Conservation (phyloP, 2,329 filamentous ascomycete genomes). For the Botryotinia calthae region DNA sequence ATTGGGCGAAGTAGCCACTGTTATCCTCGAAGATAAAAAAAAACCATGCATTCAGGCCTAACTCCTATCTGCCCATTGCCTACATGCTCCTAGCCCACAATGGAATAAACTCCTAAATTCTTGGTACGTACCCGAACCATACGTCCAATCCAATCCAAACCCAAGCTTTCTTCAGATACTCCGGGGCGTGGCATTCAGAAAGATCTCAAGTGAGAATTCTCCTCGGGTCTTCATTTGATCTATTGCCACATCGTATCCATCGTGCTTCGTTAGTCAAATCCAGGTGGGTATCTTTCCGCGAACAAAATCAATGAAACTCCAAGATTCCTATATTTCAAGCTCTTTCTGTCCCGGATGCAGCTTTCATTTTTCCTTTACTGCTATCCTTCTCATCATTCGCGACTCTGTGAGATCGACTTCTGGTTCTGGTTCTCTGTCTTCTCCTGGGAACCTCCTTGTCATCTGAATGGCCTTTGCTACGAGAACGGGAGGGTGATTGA, state of each 20-base stretch:
- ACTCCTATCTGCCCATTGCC: background rate
- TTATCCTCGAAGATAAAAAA: background rate
- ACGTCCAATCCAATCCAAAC: too few species aligned
- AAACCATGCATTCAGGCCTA: background rate
- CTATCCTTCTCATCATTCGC: slow-evolving; percentile 7
- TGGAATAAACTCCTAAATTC: background rate
- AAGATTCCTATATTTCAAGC: background rate
- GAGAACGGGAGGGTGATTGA: slow-evolving; percentile 27
- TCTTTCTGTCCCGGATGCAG: background rate
- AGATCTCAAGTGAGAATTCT: slow-evolving; percentile 1
- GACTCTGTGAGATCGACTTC: slow-evolving; percentile 24
- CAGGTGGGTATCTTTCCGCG: background rate
- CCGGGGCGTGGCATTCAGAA: background rate
- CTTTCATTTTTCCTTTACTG: background rate
- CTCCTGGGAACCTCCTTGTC: slow-evolving; percentile 23
- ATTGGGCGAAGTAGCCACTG: background rate
- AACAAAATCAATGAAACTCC: background rate
- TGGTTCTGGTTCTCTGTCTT: slow-evolving; percentile 30
- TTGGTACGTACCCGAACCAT: background rate
- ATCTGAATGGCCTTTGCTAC: slow-evolving; percentile 10
- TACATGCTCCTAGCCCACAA: background rate
- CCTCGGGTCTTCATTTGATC: background rate
- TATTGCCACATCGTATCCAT: background rate
- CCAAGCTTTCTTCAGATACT: background rate
- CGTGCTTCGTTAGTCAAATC: background rate